Conservation (phyloP, 2,329 filamentous ascomycete species). For the Cladosporium sp. region DNA sequence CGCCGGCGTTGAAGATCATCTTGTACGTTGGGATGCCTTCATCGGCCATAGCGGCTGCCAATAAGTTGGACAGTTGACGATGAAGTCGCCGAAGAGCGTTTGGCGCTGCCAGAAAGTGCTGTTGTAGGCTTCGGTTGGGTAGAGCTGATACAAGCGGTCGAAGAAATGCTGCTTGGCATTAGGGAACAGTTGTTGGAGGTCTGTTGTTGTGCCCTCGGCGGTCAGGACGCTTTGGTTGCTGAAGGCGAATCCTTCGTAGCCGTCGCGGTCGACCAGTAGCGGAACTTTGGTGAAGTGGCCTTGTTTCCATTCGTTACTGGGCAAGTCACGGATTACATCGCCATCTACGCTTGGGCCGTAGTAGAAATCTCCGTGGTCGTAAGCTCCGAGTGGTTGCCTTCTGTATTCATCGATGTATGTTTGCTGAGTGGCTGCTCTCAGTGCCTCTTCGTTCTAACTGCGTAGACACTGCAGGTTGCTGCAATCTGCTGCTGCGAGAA, state of each 20-base stretch:
- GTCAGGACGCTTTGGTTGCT: conserved; percentile 36
- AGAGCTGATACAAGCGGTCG: conserved; percentile 45
- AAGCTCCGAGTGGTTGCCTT: not conserved
- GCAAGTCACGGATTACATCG: conserved; percentile 41
- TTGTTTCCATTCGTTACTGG: conserved; percentile 37
- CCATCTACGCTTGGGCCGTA: conserved; percentile 46
- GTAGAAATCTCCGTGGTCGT: conserved; percentile 48
- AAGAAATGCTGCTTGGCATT: conserved; percentile 41
- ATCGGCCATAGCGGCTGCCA: conserved; percentile 29
- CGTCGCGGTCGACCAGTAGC: conserved; percentile 40
- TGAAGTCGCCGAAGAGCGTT: conserved; percentile 47
- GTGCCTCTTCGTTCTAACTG: conserved; percentile 15
- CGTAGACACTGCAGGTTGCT: conserved; percentile 36
- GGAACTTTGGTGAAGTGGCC: conserved; percentile 42
- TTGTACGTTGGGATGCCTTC: conserved; percentile 34
- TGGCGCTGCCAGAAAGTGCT: conserved; percentile 43
- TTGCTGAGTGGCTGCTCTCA: conserved; percentile 13
- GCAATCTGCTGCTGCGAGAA: conserved; percentile 31
- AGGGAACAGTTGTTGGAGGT: conserved; percentile 39
- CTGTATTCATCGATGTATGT: conserved; percentile 14
- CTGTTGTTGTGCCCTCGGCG: conserved; percentile 34
- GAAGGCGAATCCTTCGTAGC: conserved; percentile 42
- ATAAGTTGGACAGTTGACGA: conserved; percentile 44
- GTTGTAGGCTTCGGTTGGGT: conserved; percentile 39
- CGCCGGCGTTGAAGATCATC: conserved; percentile 40